Conservation (phyloP, 169 alveolate genomes). For the Cryptosporidium tyzzeri region DNA sequence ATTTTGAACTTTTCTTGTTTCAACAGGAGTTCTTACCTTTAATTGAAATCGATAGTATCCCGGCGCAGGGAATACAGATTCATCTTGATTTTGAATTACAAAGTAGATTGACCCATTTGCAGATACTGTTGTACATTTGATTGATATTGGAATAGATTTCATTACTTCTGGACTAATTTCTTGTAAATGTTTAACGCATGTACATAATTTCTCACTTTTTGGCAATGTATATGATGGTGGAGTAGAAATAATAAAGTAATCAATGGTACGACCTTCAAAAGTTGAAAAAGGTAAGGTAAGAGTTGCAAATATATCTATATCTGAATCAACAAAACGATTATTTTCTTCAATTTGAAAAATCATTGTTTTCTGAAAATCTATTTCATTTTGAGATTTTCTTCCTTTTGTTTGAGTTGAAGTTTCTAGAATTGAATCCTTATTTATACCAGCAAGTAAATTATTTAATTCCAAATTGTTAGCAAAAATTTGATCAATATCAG, state of each 20-base stretch:
- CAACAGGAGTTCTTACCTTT: slow-evolving; percentile 63
- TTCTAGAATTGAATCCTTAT: neutral
- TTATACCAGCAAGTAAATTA: neutral
- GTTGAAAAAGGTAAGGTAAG: slow-evolving; percentile 56
- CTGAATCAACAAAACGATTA: slow-evolving; percentile 53
- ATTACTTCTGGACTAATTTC: slow-evolving; percentile 14
- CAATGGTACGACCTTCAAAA: slow-evolving; percentile 66
- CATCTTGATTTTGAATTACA: slow-evolving; percentile 51
- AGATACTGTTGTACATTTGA: slow-evolving; percentile 63
- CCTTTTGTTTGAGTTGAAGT: neutral
- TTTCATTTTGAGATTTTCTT: slow-evolving; percentile 25
- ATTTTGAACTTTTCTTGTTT: slow-evolving; percentile 61
- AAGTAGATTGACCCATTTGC: slow-evolving; percentile 60
- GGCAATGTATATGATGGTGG: slow-evolving; percentile 67
- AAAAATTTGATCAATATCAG: slow-evolving; percentile 15
- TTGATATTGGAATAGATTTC: neutral
- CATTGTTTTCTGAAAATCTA: slow-evolving; percentile 18
- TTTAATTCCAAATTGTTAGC: neutral
- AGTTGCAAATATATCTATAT: slow-evolving; percentile 46
- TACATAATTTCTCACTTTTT: slow-evolving; percentile 31
- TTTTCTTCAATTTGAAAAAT: slow-evolving; percentile 53
- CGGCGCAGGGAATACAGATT: slow-evolving; percentile 45
- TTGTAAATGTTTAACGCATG: slow-evolving; percentile 19
- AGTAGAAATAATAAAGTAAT: slow-evolving; percentile 66
- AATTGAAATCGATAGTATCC: slow-evolving; percentile 32